Conservation (phyloP, 495 filamentous ascomycete genomes). For the Podospora pseudopauciseta region DNA sequence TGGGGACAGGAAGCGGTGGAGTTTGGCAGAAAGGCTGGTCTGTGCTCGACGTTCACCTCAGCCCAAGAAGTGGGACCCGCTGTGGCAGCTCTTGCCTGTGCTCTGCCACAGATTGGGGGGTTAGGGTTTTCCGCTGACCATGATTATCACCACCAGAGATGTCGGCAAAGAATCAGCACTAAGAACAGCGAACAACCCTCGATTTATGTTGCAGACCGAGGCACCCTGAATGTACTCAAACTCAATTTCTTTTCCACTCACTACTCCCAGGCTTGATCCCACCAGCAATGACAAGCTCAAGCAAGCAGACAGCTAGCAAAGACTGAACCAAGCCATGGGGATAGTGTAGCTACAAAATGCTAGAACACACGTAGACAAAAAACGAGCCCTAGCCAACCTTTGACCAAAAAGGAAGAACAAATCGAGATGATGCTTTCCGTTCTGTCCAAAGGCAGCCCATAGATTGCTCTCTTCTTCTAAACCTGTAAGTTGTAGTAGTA, state of each 20-base stretch:
- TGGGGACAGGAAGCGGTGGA: slow-evolving; percentile 24
- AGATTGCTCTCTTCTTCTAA: slow-evolving; percentile 30
- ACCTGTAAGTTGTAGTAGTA: slow-evolving; percentile 15
- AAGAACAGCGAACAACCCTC: background rate
- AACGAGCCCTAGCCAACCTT: background rate
- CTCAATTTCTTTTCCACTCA: background rate
- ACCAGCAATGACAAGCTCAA: background rate
- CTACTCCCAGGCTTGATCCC: background rate
- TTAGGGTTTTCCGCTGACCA: background rate
- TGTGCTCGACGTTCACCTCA: slow-evolving; percentile 8
- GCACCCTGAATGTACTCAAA: background rate
- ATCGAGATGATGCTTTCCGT: background rate
- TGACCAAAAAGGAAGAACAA: background rate
- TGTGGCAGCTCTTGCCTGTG: background rate
- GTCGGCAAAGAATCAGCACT: background rate
- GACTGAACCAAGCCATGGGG: background rate
- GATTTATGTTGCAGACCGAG: background rate
- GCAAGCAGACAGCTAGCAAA: background rate
- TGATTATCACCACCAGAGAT: background rate
- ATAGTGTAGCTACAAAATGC: background rate
- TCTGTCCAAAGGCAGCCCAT: slow-evolving; percentile 10
- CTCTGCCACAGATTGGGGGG: background rate
- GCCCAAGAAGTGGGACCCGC: slow-evolving; percentile 1
- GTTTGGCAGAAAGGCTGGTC: slow-evolving; percentile 20
- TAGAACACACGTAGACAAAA: background rate